These are phyloP conservation scores for Phytophthora capsici DNA, from an alignment of 352 stramenopile species.

Conservation along the genomic window DNA sequence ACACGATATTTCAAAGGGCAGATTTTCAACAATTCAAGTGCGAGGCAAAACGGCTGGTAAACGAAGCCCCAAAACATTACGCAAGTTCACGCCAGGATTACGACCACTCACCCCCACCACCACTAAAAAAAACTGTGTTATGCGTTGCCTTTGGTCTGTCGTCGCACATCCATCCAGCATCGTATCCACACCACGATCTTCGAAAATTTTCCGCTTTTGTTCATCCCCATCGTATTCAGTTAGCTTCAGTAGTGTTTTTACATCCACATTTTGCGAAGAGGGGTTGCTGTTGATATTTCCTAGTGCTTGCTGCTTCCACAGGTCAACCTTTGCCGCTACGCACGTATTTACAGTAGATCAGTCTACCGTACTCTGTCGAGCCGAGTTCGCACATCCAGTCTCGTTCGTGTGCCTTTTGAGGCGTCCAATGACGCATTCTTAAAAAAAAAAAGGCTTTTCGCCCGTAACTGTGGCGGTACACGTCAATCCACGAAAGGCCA, in stretches of 20 bases:
- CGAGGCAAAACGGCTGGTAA: too few relatives aligned
- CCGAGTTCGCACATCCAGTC: too few relatives aligned
- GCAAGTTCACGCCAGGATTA: not conserved
- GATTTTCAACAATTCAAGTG: too few relatives aligned
- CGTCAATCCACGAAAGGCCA: too few relatives aligned
- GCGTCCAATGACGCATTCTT: too few relatives aligned
- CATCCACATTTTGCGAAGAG: not conserved
- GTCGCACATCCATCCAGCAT: not conserved
- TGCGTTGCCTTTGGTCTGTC: not conserved
- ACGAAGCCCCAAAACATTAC: too few relatives aligned
- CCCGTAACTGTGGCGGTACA: too few relatives aligned
- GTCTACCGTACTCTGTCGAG: too few relatives aligned
- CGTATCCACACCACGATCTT: not conserved
- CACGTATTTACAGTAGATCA: slow-evolving; percentile 3
- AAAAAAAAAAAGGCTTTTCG: too few relatives aligned
- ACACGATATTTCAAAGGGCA: too few relatives aligned
- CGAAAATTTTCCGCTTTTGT: slow-evolving; percentile 1
- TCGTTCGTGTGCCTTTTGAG: too few relatives aligned
- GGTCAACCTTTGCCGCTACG: not conserved
- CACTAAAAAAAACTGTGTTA: slow-evolving; percentile 14
- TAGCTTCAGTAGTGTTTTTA: not conserved
- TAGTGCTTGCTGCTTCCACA: not conserved
- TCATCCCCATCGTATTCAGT: slow-evolving; percentile 9
- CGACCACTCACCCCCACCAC: not conserved
- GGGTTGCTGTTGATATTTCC: not conserved